A percentile compares a stretch with the other conserved stretches of the same genome.
Evolutionary conservation across 805 yeast species (phyloP).

Genomic region (Cyberlindnera maritima): DNA sequence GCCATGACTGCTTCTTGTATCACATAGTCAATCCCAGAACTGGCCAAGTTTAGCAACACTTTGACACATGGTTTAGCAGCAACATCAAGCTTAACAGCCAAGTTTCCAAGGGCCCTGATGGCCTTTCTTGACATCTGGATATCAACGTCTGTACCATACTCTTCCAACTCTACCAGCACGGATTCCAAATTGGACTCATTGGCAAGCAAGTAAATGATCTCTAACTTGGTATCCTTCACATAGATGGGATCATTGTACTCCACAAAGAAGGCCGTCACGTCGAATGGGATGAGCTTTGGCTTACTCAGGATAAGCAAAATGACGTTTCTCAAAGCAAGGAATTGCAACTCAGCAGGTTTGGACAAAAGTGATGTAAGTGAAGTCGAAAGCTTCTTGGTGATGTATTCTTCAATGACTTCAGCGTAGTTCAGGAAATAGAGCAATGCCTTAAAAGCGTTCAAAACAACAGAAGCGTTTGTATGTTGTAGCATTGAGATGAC

Average conservation of each 20-base stretch:
- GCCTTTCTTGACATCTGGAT: slow-evolving; percentile 85
- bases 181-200: slow-evolving; percentile 54
- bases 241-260: slow-evolving; percentile 83
- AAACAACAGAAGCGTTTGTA: slow-evolving; percentile 75
- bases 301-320: slow-evolving; percentile 68
- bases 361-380: slow-evolving; percentile 66
- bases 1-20: slow-evolving; percentile 81
- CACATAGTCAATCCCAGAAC: slow-evolving; percentile 67
- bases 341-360: slow-evolving; percentile 81
- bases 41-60: slow-evolving; percentile 54
- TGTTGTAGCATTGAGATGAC: slow-evolving; percentile 73
- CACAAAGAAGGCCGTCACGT: slow-evolving; percentile 80
- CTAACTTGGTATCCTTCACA: slow-evolving; percentile 86
- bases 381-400: slow-evolving; percentile 63
- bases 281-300: slow-evolving; percentile 56
- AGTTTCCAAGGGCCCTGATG: slow-evolving; percentile 82
- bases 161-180: slow-evolving; percentile 74
- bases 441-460: slow-evolving; percentile 71
- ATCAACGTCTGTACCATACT: slow-evolving; percentile 86
- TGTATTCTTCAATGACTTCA: slow-evolving; percentile 47
- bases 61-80: slow-evolving; percentile 66
- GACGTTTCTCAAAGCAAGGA: slow-evolving; percentile 76
- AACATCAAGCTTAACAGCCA: slow-evolving; percentile 70
- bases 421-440: slow-evolving; percentile 74
- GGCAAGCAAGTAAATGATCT: slow-evolving; percentile 79